Base-by-base conservation (phyloP, 2,329 filamentous ascomycete genomes). In the Aspergillus sp. region DNA sequence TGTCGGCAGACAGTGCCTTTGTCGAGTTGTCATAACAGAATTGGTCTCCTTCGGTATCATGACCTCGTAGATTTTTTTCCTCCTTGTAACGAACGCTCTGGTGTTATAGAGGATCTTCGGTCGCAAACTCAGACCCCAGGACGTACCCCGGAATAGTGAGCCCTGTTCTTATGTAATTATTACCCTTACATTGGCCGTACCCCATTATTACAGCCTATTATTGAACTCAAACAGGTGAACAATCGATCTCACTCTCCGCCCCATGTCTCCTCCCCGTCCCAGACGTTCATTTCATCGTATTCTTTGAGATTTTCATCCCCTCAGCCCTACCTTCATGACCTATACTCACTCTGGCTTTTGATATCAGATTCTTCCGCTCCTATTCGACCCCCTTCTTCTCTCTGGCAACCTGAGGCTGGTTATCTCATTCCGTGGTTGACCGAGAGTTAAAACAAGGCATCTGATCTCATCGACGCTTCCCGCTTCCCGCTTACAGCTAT, bases 381-480 rank as follows among this genome's bases (percentile, higher is more conserved):
- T 22, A 17, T 19, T 20, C 17, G 12, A 27, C 40, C 42, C 41
- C 53, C 54, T 6, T 30, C n/a, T 45, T 46, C 34, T 55, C 54
- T 30, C 9, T 30, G 27, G 54, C 45, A 56, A 51, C 53, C 19
- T 54, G 52, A 45, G 46, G 46, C 42, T 39, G 53, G n/a, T 57
- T 39, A 54, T 41, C 51, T 55, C 54, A 45, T 59, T 54, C 64
- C 62, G 61, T 61, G 63, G 65, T 62, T 62, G 56, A 60, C 30
- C 19, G 24, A 53, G 55, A 58, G 45, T 60, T 42, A 54, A 59
- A 54, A 50, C 62, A 50, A 56, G 56, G 59, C 39, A 51, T 64
- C 64, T 67, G 62, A 67, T 66, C 62, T 66, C 65, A 65, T 68
- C 61, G 64, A 54, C 57, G 59, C 62, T 58, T 57, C 54, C 59